Conservation (phyloP, 1,139 yeast genomes). For the Sugiyamaella neomexicana region DNA sequence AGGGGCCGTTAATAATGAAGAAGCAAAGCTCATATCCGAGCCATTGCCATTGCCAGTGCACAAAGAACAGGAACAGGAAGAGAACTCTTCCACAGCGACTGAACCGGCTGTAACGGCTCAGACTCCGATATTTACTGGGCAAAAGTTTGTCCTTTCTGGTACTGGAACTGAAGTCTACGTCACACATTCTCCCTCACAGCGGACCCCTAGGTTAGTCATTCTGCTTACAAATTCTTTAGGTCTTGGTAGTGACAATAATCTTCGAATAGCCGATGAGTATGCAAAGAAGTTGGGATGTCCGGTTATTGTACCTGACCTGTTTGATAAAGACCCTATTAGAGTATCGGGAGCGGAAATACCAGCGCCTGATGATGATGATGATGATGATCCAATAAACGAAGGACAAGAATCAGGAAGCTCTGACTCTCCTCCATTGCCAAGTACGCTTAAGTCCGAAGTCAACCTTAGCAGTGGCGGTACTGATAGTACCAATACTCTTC, state of each 20-base stretch:
- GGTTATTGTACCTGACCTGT: constrained; percentile 39
- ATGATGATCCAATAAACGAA: background rate
- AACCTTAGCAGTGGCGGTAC: background rate
- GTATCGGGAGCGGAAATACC: constrained; percentile 33
- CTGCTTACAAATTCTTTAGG: constrained; percentile 41
- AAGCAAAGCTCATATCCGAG: no score
- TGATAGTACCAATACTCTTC: constrained; percentile 16
- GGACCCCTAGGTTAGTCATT: constrained; percentile 29
- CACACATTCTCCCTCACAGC: constrained; percentile 24
- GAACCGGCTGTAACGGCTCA: background rate
- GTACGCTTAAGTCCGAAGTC: background rate
- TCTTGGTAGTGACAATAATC: constrained; percentile 35
- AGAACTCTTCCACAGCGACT: background rate
- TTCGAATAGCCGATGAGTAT: constrained; percentile 36
- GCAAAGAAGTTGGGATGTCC: constrained; percentile 34
- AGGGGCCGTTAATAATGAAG: background rate
- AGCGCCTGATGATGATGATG: constrained; percentile 23
- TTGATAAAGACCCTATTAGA: constrained; percentile 39
- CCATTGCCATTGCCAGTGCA: background rate
- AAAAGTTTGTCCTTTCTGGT: constrained; percentile 31
- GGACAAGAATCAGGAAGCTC: background rate
- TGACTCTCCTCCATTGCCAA: background rate
- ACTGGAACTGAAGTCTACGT: constrained; percentile 34
- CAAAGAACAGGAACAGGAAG: background rate
- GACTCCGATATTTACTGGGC: constrained; percentile 24